Conservation (phyloP, 306 rosid genomes). For the Rubus idaeus region DNA sequence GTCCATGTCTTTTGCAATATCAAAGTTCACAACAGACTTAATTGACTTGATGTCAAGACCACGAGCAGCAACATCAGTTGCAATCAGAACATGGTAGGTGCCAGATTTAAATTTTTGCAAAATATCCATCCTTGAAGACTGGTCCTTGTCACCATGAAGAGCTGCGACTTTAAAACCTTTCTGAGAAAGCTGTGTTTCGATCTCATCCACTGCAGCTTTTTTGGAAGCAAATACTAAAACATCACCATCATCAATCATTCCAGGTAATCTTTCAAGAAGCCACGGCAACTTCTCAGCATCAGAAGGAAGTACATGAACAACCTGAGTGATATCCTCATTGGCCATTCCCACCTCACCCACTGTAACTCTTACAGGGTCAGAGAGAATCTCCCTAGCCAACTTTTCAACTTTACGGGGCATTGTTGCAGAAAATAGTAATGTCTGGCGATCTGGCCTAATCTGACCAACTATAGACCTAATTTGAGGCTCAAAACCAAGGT, state of each 20-base stretch:
- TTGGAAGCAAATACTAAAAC: conserved; percentile 91
- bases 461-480: conserved; percentile 97
- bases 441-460: conserved; percentile 98
- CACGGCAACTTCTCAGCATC: conserved; percentile 86
- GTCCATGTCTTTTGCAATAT: conserved; percentile 98
- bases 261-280: conserved; percentile 81
- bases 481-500: conserved; percentile 99
- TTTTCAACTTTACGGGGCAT: conserved; percentile 94
- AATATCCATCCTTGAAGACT: conserved; percentile 91
- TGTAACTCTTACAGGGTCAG: conserved; percentile 83
- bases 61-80: conserved; percentile 99
- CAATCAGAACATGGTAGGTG: conserved; percentile 79
- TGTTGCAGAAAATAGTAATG: conserved; percentile 91
- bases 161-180: conserved; percentile 82
- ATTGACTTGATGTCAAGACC: conserved; percentile 98
- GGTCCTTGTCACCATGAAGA: conserved; percentile 97
- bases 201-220: conserved; percentile 91
- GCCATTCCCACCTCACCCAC: conserved; percentile 99
- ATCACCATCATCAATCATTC: conserved; percentile 91
- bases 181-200: conserved; percentile 69
- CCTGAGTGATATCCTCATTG: conserved; percentile 97
- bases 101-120: conserved; percentile 94
- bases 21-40: conserved; percentile 94
- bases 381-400: conserved; percentile 90
- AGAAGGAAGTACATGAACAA: conserved; percentile 84